A percentile compares a stretch with the other conserved stretches of the same genome.
Conservation (phyloP, 306 rosid species). For the Vicia villosa region DNA sequence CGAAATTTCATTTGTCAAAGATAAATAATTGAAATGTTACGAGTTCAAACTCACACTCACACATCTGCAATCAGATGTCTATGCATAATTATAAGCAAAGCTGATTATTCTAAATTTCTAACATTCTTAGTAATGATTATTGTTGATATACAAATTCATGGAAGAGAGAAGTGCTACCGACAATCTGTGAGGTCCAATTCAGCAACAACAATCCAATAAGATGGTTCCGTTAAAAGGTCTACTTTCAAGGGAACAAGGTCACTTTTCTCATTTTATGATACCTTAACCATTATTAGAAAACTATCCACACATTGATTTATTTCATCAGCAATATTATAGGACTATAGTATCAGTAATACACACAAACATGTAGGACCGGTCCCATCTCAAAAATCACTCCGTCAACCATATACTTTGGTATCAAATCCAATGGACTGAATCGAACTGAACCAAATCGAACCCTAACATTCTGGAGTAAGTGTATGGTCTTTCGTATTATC, state of each 20-base stretch:
- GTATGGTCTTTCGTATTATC: slow-evolving; percentile 80
- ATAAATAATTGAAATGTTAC: too few species aligned
- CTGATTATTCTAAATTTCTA: background rate
- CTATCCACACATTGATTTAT: slow-evolving; percentile 39
- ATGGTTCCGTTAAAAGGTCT: slow-evolving; percentile 33
- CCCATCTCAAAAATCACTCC: slow-evolving; percentile 58
- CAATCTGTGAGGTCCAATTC: slow-evolving; percentile 28
- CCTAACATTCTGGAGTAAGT: slow-evolving; percentile 72
- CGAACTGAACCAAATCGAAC: slow-evolving; percentile 4
- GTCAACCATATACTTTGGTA: slow-evolving; percentile 12
- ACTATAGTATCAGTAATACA: slow-evolving; percentile 19
- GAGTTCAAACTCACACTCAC: too few species aligned
- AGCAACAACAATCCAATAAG: slow-evolving; percentile 28
- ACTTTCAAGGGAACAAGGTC: slow-evolving; percentile 31
- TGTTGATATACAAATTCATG: background rate
- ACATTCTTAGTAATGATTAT: background rate
- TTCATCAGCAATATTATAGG: slow-evolving; percentile 8
- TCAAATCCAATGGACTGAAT: background rate
- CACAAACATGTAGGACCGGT: slow-evolving; percentile 36
- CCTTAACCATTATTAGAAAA: slow-evolving; percentile 29
- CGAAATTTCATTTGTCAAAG: too few species aligned
- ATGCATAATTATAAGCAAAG: too few species aligned
- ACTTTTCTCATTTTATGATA: slow-evolving; percentile 29
- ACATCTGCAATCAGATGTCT: too few species aligned
- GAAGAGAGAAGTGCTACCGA: slow-evolving; percentile 1